A percentile compares a stretch with the other conserved stretches of the same genome.
phyloP scores from a whole-genome alignment of 805 yeast species.

The Metschnikowia borealis region DNA sequence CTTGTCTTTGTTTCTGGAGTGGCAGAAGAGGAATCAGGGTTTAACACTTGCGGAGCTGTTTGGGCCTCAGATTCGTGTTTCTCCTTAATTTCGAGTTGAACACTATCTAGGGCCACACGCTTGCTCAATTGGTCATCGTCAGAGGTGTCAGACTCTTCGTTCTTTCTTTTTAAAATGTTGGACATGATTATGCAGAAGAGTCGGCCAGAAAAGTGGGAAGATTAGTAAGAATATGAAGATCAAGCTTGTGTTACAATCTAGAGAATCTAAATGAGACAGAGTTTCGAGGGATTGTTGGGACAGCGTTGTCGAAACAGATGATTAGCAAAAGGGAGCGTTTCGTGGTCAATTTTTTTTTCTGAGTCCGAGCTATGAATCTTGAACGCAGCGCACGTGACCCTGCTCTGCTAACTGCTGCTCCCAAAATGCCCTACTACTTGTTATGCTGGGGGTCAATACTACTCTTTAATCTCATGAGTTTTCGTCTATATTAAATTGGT shows the following conservation, averaged over 20 bases:
- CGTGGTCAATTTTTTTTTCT: background rate
- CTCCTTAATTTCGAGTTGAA: constrained; percentile 43
- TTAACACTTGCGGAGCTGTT: constrained; percentile 37
- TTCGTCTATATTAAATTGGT: too few relatives aligned
- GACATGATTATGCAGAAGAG: constrained; percentile 11
- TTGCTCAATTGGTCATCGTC: constrained; percentile 53
- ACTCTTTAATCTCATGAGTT: background rate
- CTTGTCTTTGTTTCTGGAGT: background rate
- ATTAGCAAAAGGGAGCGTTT: background rate
- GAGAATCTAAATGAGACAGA: constrained; percentile 2
- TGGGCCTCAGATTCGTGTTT: constrained; percentile 39
- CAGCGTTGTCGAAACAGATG: background rate
- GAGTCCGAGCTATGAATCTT: background rate
- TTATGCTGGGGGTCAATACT: background rate
- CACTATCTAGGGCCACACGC: constrained; percentile 69
- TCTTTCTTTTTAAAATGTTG: constrained; percentile 59
- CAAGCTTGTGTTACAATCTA: constrained; percentile 2
- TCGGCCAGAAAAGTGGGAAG: background rate
- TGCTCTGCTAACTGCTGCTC: background rate
- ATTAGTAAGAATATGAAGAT: constrained; percentile 1
- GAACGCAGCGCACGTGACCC: background rate
- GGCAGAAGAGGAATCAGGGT: constrained; percentile 7
- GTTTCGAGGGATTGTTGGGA: constrained; percentile 3
- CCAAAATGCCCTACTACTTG: background rate
- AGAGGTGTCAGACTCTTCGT: constrained; percentile 48